Evolutionary conservation across 352 stramenopile genomes (phyloP).

Genomic region (Porosira glacialis): DNA sequence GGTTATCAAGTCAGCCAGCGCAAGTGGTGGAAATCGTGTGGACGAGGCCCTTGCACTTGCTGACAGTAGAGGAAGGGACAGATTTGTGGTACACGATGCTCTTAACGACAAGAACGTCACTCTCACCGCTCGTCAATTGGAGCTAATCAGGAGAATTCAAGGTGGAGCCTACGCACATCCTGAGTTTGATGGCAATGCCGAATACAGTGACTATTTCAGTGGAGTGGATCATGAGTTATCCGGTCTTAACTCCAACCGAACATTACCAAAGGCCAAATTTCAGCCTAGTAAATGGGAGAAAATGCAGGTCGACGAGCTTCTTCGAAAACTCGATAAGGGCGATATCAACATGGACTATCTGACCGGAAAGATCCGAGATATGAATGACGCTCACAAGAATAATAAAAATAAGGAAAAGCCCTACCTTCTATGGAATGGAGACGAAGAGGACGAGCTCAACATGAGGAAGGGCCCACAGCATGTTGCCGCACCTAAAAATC

Average conservation of each 20-base stretch:
- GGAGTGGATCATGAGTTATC: constrained; percentile 65
- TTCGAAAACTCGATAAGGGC: constrained; percentile 95
- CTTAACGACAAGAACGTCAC: constrained; percentile 98
- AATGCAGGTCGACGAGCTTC: constrained; percentile 94
- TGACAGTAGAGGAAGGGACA: constrained; percentile 82
- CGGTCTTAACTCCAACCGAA: constrained; percentile 65
- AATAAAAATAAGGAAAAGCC: constrained; percentile 45
- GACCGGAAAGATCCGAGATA: constrained; percentile 75
- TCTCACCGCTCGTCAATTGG: constrained; percentile 93
- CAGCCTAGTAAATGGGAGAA: constrained; percentile 96
- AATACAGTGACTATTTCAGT: constrained; percentile 83
- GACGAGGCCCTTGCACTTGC: too few species aligned
- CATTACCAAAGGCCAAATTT: constrained; percentile 88
- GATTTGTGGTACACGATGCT: constrained; percentile 98
- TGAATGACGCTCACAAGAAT: constrained; percentile 66
- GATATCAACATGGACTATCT: constrained; percentile 88
- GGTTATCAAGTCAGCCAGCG: constrained; percentile 87
- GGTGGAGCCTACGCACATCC: constrained; percentile 82
- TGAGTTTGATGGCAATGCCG: constrained; percentile 81
- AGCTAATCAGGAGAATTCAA: constrained; percentile 97
- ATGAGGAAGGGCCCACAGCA: constrained; percentile 90
- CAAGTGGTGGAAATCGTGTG: too few species aligned
- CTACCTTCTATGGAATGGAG: constrained; percentile 73
- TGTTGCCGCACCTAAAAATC: constrained; percentile 96
- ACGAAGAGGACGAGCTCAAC: constrained; percentile 88